Percentiles rank a stretch among this genome's conserved stretches.
Evolutionary conservation across 208 protist genomes (phyloP).

Genomic region (Acanthamoeba castellanii): DNA sequence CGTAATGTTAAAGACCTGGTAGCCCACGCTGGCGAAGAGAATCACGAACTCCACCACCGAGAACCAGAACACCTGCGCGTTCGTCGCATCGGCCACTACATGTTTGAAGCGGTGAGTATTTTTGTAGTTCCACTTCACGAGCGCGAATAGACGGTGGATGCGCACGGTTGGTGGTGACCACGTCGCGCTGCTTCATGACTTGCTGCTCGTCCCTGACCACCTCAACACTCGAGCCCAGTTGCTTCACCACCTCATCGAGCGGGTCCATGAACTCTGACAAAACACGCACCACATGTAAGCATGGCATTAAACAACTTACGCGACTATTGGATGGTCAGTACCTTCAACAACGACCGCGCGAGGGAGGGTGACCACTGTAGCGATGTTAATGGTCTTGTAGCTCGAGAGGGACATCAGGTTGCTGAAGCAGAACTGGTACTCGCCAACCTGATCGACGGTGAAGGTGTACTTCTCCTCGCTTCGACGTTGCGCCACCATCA

Average conservation of each 20-base stretch:
- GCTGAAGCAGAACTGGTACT: conserved; percentile 12
- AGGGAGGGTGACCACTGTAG: not conserved
- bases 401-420: not conserved
- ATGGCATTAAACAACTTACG: not conserved
- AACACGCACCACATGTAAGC: not conserved
- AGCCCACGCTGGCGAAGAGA: not conserved
- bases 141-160: not conserved
- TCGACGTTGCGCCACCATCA: not conserved
- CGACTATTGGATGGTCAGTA: not conserved
- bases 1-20: not conserved
- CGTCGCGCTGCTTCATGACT: not conserved
- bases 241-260: not conserved
- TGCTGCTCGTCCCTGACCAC: not conserved
- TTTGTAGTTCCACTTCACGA: not conserved
- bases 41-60: not conserved
- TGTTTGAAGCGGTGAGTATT: not conserved
- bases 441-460: not conserved
- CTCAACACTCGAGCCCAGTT: not conserved
- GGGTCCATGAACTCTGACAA: not conserved
- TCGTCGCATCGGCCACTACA: not conserved
- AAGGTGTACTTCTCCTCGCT: conserved; percentile 5
- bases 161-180: not conserved
- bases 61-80: not conserved
- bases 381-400: not conserved
- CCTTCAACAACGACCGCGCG: not conserved